Percentiles rank a stretch among this genome's conserved stretches.
phyloP scores from a whole-genome alignment of 78 protist genomes.

The Dictyostelium citrinum region DNA sequence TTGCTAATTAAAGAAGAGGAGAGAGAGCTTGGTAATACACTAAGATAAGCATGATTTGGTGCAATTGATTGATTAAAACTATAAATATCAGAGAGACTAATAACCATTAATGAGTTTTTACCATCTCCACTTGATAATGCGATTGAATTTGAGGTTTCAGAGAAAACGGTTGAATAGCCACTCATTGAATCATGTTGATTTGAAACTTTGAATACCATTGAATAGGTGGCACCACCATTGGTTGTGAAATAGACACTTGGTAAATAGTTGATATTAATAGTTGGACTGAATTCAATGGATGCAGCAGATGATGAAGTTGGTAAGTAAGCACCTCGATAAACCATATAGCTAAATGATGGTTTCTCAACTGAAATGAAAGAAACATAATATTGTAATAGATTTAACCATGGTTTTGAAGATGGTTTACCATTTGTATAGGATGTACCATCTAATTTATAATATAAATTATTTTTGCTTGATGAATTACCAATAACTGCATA shows the following conservation, averaged over 20 bases:
- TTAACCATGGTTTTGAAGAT: neutral
- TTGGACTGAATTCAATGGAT: neutral
- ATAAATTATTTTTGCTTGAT: neutral
- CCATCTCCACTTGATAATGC: neutral
- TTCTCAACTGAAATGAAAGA: neutral
- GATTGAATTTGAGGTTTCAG: neutral
- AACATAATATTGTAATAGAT: neutral
- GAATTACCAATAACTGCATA: no score
- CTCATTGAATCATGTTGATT: neutral
- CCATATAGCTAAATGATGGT: neutral
- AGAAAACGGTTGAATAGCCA: neutral
- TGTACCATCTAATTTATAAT: neutral
- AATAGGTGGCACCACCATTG: neutral
- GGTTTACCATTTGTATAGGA: neutral
- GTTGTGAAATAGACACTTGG: neutral
- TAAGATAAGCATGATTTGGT: neutral
- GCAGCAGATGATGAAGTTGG: neutral
- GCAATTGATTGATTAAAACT: neutral
- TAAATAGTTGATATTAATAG: neutral
- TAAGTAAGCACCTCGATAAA: neutral
- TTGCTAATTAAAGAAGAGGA: neutral
- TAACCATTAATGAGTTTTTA: neutral
- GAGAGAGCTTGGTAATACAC: neutral
- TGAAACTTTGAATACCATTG: neutral
- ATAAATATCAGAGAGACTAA: slow-evolving; percentile 16